Conservation (phyloP, 2,329 filamentous ascomycete species). For the Talaromyces sp. region DNA sequence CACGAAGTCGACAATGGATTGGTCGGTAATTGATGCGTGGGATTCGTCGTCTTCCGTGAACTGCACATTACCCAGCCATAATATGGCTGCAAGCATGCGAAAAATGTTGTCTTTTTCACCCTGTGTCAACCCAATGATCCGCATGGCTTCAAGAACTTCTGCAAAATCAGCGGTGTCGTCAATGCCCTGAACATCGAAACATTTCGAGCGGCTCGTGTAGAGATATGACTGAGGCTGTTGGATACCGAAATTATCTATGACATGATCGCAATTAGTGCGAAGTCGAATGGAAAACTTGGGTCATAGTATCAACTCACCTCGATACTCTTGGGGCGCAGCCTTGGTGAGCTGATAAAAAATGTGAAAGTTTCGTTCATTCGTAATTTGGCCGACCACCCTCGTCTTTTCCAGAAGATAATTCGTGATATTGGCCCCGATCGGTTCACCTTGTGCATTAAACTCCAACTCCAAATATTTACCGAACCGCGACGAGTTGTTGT, state of each 20-base stretch:
- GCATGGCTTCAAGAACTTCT: slow-evolving; percentile 93
- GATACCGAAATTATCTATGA: slow-evolving; percentile 71
- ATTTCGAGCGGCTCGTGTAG: slow-evolving; percentile 93
- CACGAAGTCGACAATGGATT: slow-evolving; percentile 89
- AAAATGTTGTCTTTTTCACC: slow-evolving; percentile 94
- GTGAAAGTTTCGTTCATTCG: slow-evolving; percentile 95
- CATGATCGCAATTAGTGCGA: neutral
- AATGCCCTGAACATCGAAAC: slow-evolving; percentile 88
- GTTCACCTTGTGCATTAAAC: slow-evolving; percentile 88
- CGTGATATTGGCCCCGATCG: slow-evolving; percentile 93
- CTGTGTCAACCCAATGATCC: slow-evolving; percentile 82
- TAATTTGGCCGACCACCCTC: slow-evolving; percentile 89
- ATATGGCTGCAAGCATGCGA: slow-evolving; percentile 82
- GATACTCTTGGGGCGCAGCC: slow-evolving; percentile 80
- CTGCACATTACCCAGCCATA: slow-evolving; percentile 93
- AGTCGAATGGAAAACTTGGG: neutral
- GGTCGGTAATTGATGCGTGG: slow-evolving; percentile 80
- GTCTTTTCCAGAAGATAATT: slow-evolving; percentile 97
- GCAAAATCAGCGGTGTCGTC: slow-evolving; percentile 85
- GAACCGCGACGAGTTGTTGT: slow-evolving; percentile 98
- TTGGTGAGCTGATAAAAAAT: slow-evolving; percentile 99
- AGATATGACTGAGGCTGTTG: slow-evolving; percentile 89
- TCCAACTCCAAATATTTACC: slow-evolving; percentile 97
- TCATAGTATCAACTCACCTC: slow-evolving; percentile 44
- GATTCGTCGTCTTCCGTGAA: slow-evolving; percentile 86